These are phyloP conservation scores for Aspergillus tanneri DNA, from an alignment of 2,329 filamentous ascomycete species.

Conservation along the genomic window DNA sequence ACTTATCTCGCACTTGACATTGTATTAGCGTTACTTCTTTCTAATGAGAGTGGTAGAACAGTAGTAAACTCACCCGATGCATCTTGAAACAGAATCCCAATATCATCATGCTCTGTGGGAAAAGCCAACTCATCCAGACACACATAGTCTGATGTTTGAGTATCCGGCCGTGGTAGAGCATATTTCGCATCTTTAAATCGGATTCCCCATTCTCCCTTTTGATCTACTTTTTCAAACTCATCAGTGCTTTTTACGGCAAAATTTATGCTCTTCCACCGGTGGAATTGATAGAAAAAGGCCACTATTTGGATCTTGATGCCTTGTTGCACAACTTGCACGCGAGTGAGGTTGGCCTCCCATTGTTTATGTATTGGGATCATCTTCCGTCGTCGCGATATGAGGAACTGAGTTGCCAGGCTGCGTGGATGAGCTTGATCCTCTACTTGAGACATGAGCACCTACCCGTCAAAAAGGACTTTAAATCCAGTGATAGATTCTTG, in stretches of 20 bases:
- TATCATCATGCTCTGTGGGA: too few species aligned
- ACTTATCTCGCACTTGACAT: too few species aligned
- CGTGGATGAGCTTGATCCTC: too few species aligned
- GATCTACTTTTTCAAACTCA: not conserved
- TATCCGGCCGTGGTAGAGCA: too few species aligned
- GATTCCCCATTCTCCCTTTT: not conserved
- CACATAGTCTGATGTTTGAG: too few species aligned
- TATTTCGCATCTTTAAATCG: not conserved
- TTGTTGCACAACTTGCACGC: constrained; percentile 1
- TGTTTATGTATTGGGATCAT: not conserved
- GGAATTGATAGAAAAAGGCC: not conserved
- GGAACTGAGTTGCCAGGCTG: not conserved
- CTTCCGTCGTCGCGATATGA: not conserved
- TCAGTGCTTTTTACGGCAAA: not conserved
- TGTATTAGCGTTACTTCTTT: too few species aligned
- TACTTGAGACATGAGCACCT: not conserved
- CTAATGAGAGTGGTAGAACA: too few species aligned
- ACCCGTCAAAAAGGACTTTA: not conserved
- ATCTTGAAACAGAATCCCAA: too few species aligned
- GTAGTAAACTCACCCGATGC: too few species aligned
- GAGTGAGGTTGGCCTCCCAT: not conserved
- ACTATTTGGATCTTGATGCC: not conserved
- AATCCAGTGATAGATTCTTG: constrained; percentile 1
- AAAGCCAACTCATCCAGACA: too few species aligned
- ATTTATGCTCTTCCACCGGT: not conserved